Percentiles rank a stretch among this genome's conserved stretches.
These are phyloP conservation scores for Crotalaria pallida DNA, from an alignment of 306 rosid genomes.

Conservation along the genomic window DNA sequence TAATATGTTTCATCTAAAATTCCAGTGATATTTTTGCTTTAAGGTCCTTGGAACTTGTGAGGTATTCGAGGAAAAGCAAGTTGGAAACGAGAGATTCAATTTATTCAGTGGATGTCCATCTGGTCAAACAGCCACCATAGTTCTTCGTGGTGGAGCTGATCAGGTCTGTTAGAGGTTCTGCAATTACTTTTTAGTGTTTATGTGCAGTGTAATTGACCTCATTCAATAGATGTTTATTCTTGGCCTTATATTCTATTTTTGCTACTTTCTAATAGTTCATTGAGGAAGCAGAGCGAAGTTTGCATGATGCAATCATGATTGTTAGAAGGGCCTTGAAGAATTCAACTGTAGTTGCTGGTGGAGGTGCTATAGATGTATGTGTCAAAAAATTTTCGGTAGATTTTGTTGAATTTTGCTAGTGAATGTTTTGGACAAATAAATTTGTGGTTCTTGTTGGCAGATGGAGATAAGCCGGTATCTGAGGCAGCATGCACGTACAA, in stretches of 20 bases:
- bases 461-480: slow-evolving; percentile 95
- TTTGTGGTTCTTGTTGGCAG: slow-evolving; percentile 42
- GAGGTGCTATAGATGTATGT: slow-evolving; percentile 97
- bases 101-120: slow-evolving; percentile 96
- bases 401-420: neutral
- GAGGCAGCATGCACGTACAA: slow-evolving; percentile 89
- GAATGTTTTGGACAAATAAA: neutral
- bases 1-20: slow-evolving; percentile 10
- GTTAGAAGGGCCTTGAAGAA: slow-evolving; percentile 96
- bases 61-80: slow-evolving; percentile 90
- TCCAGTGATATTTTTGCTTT: slow-evolving; percentile 20
- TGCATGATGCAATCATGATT: slow-evolving; percentile 99
- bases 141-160: slow-evolving; percentile 99
- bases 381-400: slow-evolving; percentile 10
- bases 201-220: neutral
- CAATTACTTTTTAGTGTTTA: neutral
- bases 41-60: slow-evolving; percentile 97
- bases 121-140: slow-evolving; percentile 91
- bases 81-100: slow-evolving; percentile 96
- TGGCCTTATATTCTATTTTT: neutral
- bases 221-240: neutral
- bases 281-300: slow-evolving; percentile 98
- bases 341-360: slow-evolving; percentile 97
- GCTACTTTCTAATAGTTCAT: slow-evolving; percentile 61
- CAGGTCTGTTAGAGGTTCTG: slow-evolving; percentile 48